Evolutionary conservation across 768 basidiomycete genomes (phyloP).

Genomic region (Mycena albidolilacea): DNA sequence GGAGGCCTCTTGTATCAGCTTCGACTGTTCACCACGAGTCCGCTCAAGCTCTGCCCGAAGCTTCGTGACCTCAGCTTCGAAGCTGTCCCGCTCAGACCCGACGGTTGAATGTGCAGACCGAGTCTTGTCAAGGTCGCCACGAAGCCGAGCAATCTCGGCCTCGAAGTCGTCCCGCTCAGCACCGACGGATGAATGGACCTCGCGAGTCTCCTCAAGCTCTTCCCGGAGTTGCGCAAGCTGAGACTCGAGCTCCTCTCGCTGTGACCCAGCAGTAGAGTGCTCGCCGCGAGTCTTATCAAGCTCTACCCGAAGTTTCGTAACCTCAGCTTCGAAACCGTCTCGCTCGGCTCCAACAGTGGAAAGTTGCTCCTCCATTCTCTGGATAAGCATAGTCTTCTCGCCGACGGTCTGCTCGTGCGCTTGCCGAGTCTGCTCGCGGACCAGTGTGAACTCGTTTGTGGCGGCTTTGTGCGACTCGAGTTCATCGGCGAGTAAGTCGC

Average conservation of each 20-base stretch:
- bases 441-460: slow-evolving; percentile 63
- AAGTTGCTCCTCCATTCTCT: slow-evolving; percentile 66
- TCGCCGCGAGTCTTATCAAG: slow-evolving; percentile 70
- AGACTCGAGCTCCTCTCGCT: slow-evolving; percentile 59
- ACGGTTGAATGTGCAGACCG: slow-evolving; percentile 48
- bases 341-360: slow-evolving; percentile 60
- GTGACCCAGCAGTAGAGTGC: slow-evolving; percentile 64
- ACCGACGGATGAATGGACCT: slow-evolving; percentile 56
- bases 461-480: slow-evolving; percentile 72
- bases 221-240: slow-evolving; percentile 67
- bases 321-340: slow-evolving; percentile 59
- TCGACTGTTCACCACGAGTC: slow-evolving; percentile 71
- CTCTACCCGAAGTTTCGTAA: slow-evolving; percentile 70
- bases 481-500: slow-evolving; percentile 67
- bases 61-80: slow-evolving; percentile 49
- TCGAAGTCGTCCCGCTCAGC: slow-evolving; percentile 63
- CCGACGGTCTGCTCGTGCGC: slow-evolving; percentile 63
- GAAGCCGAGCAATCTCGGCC: slow-evolving; percentile 66
- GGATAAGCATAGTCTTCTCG: slow-evolving; percentile 65
- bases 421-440: slow-evolving; percentile 59
- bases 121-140: slow-evolving; percentile 70
- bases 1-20: slow-evolving; percentile 79
- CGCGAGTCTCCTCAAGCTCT: slow-evolving; percentile 67
- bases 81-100: slow-evolving; percentile 54
- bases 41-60: slow-evolving; percentile 60